Conservation (phyloP, 2,329 filamentous ascomycete genomes). For the Hypoxylon sp. region DNA sequence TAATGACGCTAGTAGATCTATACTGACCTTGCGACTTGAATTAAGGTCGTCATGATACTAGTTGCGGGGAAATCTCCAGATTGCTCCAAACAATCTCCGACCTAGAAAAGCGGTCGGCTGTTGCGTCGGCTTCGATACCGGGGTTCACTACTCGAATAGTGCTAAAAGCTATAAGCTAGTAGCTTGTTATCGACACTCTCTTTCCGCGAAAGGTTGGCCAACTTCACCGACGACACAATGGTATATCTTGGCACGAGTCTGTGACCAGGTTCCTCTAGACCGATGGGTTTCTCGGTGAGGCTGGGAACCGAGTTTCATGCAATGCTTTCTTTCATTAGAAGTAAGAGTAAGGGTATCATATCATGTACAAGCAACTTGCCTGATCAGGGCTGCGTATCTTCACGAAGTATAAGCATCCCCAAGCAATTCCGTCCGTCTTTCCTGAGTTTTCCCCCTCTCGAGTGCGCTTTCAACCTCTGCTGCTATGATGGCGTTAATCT, state of each 20-base stretch:
- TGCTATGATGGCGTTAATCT: constrained; percentile 46
- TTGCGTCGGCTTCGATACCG: not conserved
- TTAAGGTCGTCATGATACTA: not conserved
- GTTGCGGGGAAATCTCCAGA: constrained; percentile 4
- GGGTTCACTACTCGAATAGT: not conserved
- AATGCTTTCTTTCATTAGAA: constrained; percentile 30
- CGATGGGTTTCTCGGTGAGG: not conserved
- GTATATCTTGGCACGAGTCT: not conserved
- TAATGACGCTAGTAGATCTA: not conserved
- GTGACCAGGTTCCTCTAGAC: not conserved
- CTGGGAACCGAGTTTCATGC: constrained; percentile 8
- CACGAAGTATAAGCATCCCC: constrained; percentile 34
- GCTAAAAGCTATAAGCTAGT: not conserved
- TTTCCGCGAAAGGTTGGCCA: constrained; percentile 1
- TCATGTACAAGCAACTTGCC: constrained; percentile 34
- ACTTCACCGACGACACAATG: not conserved
- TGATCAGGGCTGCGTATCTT: constrained; percentile 17
- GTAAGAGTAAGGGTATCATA: constrained; percentile 38
- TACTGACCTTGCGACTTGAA: not conserved
- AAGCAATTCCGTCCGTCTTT: constrained; percentile 30
- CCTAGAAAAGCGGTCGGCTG: constrained; percentile 12
- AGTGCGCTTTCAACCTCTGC: constrained; percentile 37
- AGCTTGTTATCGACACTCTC: not conserved
- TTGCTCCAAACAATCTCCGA: not conserved
- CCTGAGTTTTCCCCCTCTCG: constrained; percentile 41